Percentiles rank a stretch among this genome's conserved stretches.
Conservation (phyloP, 2,329 filamentous ascomycete genomes). For the Trichoderma sp. region DNA sequence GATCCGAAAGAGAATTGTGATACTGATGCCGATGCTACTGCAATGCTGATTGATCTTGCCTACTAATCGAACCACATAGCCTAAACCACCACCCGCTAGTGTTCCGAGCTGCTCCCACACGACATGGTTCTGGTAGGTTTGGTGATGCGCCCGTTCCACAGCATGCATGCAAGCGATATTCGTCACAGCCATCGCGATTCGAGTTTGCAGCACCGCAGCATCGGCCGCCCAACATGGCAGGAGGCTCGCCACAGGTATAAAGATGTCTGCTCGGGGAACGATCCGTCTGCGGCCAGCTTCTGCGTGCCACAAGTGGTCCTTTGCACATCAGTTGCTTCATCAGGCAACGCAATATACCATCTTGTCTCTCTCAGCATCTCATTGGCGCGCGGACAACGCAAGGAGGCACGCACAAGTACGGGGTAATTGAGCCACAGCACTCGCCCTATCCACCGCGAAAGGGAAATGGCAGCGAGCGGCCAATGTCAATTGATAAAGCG, state of each 20-base stretch:
- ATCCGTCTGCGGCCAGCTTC: slow-evolving; percentile 2
- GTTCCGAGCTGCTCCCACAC: slow-evolving; percentile 5
- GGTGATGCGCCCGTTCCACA: slow-evolving; percentile 24
- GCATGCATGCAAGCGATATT: slow-evolving; percentile 23
- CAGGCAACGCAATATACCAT: background rate
- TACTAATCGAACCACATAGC: background rate
- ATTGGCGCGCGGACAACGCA: slow-evolving; percentile 3
- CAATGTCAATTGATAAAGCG: background rate
- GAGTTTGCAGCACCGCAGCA: background rate
- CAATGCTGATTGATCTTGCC: background rate
- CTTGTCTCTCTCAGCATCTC: background rate
- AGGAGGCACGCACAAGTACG: slow-evolving; percentile 5
- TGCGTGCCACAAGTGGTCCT: background rate
- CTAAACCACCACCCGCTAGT: background rate
- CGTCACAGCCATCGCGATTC: slow-evolving; percentile 20
- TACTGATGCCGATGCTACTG: background rate
- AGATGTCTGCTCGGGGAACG: background rate
- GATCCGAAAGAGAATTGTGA: background rate
- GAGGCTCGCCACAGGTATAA: background rate
- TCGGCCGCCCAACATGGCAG: slow-evolving; percentile 7
- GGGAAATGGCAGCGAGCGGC: background rate
- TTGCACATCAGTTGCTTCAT: slow-evolving; percentile 17
- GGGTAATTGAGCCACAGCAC: background rate
- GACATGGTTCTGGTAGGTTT: slow-evolving; percentile 12
- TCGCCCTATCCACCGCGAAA: background rate